A percentile compares a stretch with the other conserved stretches of the same genome.
Evolutionary conservation across 495 filamentous ascomycete species (phyloP).

Genomic region (Tuber borchii): DNA sequence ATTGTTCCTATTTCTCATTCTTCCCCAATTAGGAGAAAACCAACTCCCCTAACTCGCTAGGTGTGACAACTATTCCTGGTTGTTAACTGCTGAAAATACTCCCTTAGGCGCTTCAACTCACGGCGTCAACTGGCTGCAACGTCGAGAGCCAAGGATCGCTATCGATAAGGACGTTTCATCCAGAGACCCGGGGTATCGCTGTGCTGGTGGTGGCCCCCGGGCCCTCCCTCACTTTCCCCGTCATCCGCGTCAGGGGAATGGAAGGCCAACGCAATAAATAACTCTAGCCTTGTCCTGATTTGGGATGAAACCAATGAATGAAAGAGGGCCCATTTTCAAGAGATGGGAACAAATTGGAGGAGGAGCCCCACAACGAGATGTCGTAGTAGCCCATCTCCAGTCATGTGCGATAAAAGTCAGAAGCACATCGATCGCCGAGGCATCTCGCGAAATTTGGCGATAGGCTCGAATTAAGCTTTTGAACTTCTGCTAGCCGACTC

Average conservation of each 20-base stretch:
- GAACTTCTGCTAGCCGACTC: too few relatives aligned
- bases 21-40: not conserved
- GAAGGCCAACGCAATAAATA: not conserved
- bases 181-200: not conserved
- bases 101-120: not conserved
- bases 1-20: not conserved
- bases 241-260: not conserved
- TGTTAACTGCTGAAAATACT: not conserved
- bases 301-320: not conserved
- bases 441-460: too few relatives aligned
- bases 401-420: not conserved
- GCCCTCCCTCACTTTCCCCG: not conserved
- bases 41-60: not conserved
- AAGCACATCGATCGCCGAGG: not conserved
- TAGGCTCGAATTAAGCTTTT: too few relatives aligned
- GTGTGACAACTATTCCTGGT: not conserved
- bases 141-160: not conserved
- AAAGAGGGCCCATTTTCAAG: not conserved
- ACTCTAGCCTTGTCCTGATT: not conserved
- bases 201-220: not conserved
- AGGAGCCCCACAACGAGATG: not conserved
- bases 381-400: not conserved
- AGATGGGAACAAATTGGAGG: not conserved
- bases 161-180: conserved; percentile 2
- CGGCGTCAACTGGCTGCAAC: not conserved